phyloP scores from a whole-genome alignment of 108 stramenopile genomes.

The Skeletonema menzelii region DNA sequence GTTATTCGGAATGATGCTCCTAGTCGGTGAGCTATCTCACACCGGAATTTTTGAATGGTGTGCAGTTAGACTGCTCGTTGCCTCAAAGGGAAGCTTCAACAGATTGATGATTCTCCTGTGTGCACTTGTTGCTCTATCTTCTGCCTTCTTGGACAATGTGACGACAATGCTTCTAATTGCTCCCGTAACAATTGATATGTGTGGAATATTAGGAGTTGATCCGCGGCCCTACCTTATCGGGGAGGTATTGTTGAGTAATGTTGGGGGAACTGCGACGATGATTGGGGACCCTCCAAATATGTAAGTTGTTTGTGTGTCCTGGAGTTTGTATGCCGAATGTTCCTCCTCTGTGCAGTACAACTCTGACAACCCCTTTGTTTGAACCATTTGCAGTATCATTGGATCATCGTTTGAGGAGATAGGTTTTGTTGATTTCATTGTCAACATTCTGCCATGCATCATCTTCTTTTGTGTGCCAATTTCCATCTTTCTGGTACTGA shows the following conservation, averaged over 20 bases:
- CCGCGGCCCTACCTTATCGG: constrained; percentile 61
- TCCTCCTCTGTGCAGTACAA: too few species aligned
- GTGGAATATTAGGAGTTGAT: constrained; percentile 59
- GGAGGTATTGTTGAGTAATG: constrained; percentile 61
- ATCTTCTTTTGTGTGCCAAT: constrained; percentile 54
- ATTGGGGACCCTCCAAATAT: constrained; percentile 42
- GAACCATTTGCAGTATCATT: constrained; percentile 55
- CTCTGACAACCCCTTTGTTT: too few species aligned
- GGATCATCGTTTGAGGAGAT: constrained; percentile 59
- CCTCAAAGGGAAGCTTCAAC: constrained; percentile 51
- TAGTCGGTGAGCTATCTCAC: constrained; percentile 62
- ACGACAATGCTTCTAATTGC: constrained; percentile 66
- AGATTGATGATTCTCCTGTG: constrained; percentile 54
- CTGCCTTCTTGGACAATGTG: constrained; percentile 69
- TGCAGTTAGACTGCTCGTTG: constrained; percentile 55
- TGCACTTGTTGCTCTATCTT: constrained; percentile 47
- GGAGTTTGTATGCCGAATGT: too few species aligned
- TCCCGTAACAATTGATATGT: constrained; percentile 75
- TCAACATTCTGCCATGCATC: constrained; percentile 58
- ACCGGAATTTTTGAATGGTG: constrained; percentile 74
- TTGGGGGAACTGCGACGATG: constrained; percentile 68
- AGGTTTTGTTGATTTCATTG: constrained; percentile 71
- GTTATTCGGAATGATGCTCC: constrained; percentile 75
- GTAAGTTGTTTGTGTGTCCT: too few species aligned
- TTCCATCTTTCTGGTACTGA: constrained; percentile 37